Evolutionary conservation across 768 basidiomycete species (phyloP).

Genomic region (Trametes coccinea): DNA sequence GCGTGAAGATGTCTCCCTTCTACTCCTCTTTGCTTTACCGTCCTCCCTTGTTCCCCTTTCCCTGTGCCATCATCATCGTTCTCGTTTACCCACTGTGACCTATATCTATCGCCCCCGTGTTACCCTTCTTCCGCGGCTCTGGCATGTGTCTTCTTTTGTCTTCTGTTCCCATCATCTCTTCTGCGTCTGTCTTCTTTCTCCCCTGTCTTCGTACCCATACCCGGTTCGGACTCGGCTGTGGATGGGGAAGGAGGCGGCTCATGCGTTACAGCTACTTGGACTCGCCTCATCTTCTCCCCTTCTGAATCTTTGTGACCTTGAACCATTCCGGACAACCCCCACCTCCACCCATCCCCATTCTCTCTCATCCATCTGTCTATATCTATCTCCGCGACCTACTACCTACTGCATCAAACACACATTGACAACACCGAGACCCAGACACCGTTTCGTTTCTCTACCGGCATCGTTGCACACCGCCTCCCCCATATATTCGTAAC

Average conservation of each 20-base stretch:
- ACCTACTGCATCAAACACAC: neutral
- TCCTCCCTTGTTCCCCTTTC: slow-evolving; percentile 4
- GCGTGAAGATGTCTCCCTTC: slow-evolving; percentile 5
- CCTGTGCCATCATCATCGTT: slow-evolving; percentile 3
- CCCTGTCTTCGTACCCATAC: neutral
- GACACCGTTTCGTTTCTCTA: neutral
- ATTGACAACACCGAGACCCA: neutral
- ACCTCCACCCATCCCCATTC: neutral
- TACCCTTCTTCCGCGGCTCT: neutral
- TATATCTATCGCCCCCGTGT: neutral
- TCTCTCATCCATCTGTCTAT: neutral
- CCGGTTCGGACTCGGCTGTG: slow-evolving; percentile 4
- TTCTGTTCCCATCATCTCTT: neutral
- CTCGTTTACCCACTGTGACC: neutral
- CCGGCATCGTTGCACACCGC: neutral
- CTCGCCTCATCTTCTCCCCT: neutral
- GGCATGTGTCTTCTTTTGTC: neutral
- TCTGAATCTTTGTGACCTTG: neutral
- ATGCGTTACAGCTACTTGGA: neutral
- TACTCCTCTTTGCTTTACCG: neutral
- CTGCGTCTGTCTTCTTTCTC: neutral
- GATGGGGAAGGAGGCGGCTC: neutral
- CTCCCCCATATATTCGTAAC: neutral
- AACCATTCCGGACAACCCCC: slow-evolving; percentile 4
- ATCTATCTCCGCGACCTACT: neutral